A percentile compares a stretch with the other conserved stretches of the same genome.
phyloP scores from a whole-genome alignment of 768 basidiomycete species.

The Lentinus brumalis region DNA sequence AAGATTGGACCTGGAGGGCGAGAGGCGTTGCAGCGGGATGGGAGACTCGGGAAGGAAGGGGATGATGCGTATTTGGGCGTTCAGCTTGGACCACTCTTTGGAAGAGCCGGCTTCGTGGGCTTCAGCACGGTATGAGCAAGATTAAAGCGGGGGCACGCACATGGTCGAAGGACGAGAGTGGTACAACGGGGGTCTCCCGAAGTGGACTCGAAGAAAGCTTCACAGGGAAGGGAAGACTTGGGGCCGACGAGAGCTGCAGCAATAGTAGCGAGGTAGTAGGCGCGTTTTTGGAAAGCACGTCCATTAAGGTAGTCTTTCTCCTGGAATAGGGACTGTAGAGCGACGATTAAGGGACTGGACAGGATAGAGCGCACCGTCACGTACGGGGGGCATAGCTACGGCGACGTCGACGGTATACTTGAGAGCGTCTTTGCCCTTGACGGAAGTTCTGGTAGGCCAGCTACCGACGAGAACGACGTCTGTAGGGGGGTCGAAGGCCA shows the following conservation, averaged over 20 bases:
- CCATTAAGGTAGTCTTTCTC: constrained; percentile 92
- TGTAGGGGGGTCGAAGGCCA: constrained; percentile 75
- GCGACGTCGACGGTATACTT: constrained; percentile 78
- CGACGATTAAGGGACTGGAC: background rate
- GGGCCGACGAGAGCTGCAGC: constrained; percentile 58
- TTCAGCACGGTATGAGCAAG: background rate
- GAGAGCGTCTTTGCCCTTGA: constrained; percentile 67
- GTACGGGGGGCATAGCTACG: constrained; percentile 83
- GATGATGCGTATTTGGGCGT: constrained; percentile 73
- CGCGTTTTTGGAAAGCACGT: constrained; percentile 90
- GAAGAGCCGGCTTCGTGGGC: constrained; percentile 46
- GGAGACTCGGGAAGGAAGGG: constrained; percentile 66
- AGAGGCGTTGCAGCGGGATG: constrained; percentile 66
- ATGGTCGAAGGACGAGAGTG: constrained; percentile 59
- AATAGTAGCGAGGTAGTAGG: constrained; percentile 84
- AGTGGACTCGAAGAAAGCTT: constrained; percentile 61
- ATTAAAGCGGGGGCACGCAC: background rate
- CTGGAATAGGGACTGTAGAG: constrained; percentile 75
- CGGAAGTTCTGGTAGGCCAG: constrained; percentile 78
- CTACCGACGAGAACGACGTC: constrained; percentile 83
- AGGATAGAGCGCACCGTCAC: constrained; percentile 3
- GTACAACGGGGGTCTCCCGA: constrained; percentile 66
- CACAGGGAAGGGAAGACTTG: constrained; percentile 51
- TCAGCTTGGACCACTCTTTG: constrained; percentile 65
- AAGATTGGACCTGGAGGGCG: constrained; percentile 74